These are phyloP conservation scores for Wallacemonas sp. DNA, from an alignment of 208 protist species.

Conservation along the genomic window DNA sequence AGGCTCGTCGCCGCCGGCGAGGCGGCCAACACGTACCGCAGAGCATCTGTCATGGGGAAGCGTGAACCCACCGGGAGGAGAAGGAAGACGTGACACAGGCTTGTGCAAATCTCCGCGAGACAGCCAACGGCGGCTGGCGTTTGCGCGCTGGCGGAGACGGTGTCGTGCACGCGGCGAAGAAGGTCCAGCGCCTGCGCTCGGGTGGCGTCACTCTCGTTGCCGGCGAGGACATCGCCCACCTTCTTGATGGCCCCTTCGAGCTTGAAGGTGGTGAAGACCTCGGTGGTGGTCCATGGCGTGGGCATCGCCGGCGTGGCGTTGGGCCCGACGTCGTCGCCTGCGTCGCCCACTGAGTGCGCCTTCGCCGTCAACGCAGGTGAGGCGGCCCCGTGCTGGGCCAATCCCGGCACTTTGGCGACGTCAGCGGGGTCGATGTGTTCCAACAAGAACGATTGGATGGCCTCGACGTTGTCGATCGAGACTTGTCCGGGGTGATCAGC, in stretches of 20 bases:
- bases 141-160: neutral
- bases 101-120: conserved; percentile 4
- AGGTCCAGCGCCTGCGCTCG: neutral
- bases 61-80: conserved; percentile 23
- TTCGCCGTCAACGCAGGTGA: neutral
- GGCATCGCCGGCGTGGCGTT: conserved; percentile 6
- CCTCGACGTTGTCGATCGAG: conserved; percentile 80
- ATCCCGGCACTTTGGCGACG: conserved; percentile 21
- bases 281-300: neutral
- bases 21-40: conserved; percentile 21
- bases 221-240: neutral
- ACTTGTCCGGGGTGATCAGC: conserved; percentile 79
- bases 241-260: conserved; percentile 6
- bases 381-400: neutral
- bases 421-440: conserved; percentile 54
- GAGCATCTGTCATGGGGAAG: conserved; percentile 31
- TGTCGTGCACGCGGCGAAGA: neutral
- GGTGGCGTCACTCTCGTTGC: neutral
- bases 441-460: conserved; percentile 93
- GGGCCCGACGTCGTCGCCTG: conserved; percentile 20
- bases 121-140: neutral
- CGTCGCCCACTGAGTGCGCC: conserved; percentile 1
- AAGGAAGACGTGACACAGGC: conserved; percentile 10
- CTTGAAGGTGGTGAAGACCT: conserved; percentile 5
- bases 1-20: neutral